A percentile compares a stretch with the other conserved stretches of the same genome.
These are phyloP conservation scores for Chimonanthus salicifolius DNA, from an alignment of 164 flowering plant species.

Conservation along the genomic window DNA sequence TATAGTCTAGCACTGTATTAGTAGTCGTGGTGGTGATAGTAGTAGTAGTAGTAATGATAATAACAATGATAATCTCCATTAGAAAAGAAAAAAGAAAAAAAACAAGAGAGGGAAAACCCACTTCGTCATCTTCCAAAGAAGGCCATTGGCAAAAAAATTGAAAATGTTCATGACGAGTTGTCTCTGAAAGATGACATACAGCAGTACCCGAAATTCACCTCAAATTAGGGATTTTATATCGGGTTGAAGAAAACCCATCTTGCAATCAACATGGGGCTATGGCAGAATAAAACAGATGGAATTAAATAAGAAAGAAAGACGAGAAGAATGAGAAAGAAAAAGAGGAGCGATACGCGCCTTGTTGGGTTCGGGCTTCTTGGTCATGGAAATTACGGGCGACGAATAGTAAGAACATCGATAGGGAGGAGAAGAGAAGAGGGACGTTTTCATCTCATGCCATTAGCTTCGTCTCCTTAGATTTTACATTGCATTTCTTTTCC, in stretches of 20 bases:
- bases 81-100: neutral
- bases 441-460: slow-evolving; percentile 12
- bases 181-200: neutral
- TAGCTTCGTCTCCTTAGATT: neutral
- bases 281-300: neutral
- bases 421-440: slow-evolving; percentile 2
- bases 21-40: too few species aligned
- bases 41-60: too few species aligned
- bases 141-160: neutral
- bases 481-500: neutral
- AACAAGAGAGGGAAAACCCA: neutral
- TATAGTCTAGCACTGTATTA: too few species aligned
- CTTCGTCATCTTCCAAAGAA: neutral
- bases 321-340: neutral
- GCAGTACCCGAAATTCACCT: neutral
- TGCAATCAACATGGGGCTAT: neutral
- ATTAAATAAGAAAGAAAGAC: neutral
- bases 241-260: neutral
- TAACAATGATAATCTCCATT: neutral
- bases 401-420: neutral
- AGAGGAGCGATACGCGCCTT: slow-evolving; percentile 5
- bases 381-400: slow-evolving; percentile 17
- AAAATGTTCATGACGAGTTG: too few species aligned
- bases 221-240: neutral
- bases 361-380: slow-evolving; percentile 14